Conservation (phyloP, 148 eudicot genomes). For the Talinum fruticosum region DNA sequence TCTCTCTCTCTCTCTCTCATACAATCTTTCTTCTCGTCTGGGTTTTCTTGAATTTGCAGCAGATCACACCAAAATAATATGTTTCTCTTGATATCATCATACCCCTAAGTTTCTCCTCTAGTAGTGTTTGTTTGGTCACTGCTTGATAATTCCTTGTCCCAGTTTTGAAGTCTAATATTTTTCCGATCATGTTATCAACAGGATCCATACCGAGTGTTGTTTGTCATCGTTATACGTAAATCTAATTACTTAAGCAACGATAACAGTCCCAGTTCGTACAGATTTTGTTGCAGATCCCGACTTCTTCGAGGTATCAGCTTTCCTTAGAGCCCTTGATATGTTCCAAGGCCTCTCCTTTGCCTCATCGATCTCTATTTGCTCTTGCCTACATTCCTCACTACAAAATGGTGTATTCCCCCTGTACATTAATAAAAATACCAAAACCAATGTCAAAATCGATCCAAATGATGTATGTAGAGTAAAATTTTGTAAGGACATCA, state of each 20-base stretch:
- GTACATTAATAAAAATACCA: constrained; percentile 18
- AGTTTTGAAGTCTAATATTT: not conserved
- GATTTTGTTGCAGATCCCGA: constrained; percentile 18
- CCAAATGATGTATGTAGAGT: not conserved
- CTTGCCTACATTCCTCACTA: constrained; percentile 82
- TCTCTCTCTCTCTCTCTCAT: not conserved
- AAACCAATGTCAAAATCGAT: constrained; percentile 13
- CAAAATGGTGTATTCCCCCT: constrained; percentile 92
- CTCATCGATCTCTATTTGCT: constrained; percentile 73
- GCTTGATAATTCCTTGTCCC: constrained; percentile 3
- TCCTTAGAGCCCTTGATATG: constrained; percentile 12
- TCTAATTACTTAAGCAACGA: constrained; percentile 16
- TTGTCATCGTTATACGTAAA: not conserved
- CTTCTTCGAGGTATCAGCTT: constrained; percentile 20
- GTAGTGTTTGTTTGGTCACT: constrained; percentile 13
- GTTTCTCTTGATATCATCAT: not conserved
- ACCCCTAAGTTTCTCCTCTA: not conserved
- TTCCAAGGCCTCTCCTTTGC: constrained; percentile 49
- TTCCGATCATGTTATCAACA: not conserved
- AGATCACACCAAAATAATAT: constrained; percentile 31
- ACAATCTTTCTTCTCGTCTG: not conserved
- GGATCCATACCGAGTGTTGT: not conserved
- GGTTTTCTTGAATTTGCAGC: constrained; percentile 7
- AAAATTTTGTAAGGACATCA: too few species aligned
- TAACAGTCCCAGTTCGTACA: constrained; percentile 30